These are phyloP conservation scores for Rostrohypoxylon terebratum DNA, from an alignment of 495 filamentous ascomycete genomes.

Conservation along the genomic window DNA sequence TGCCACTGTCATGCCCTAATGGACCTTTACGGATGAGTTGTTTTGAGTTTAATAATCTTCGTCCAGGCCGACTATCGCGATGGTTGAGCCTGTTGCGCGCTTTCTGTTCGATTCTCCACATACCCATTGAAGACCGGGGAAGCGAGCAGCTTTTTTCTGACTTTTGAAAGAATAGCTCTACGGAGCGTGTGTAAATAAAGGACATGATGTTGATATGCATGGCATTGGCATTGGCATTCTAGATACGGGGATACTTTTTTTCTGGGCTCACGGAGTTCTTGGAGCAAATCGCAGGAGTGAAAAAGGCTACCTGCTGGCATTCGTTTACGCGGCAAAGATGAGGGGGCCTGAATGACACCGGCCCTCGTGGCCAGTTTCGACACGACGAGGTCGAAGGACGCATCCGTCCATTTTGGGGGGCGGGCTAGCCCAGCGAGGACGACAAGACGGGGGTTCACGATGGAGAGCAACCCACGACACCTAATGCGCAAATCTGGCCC, in stretches of 20 bases:
- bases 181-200: constrained; percentile 61
- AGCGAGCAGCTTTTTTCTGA: constrained; percentile 45
- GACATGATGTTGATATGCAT: constrained; percentile 66
- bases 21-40: constrained; percentile 1
- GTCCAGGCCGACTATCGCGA: constrained; percentile 20
- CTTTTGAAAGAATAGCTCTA: constrained; percentile 51
- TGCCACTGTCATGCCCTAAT: constrained; percentile 56
- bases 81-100: constrained; percentile 24
- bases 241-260: constrained; percentile 58
- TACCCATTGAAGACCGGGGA: constrained; percentile 46
- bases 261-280: constrained; percentile 60
- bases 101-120: constrained; percentile 49
- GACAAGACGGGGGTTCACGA: constrained; percentile 39
- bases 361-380: constrained; percentile 30
- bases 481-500: constrained; percentile 53
- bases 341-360: constrained; percentile 24
- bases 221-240: constrained; percentile 65
- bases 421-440: constrained; percentile 53
- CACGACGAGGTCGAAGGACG: constrained; percentile 39
- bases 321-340: constrained; percentile 51
- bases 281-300: constrained; percentile 56
- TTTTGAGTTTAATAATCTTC: constrained; percentile 43
- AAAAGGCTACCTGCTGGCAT: constrained; percentile 49
- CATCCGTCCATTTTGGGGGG: constrained; percentile 48
- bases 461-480: constrained; percentile 38